phyloP scores from a whole-genome alignment of 495 filamentous ascomycete genomes.

The Letharia columbiana region DNA sequence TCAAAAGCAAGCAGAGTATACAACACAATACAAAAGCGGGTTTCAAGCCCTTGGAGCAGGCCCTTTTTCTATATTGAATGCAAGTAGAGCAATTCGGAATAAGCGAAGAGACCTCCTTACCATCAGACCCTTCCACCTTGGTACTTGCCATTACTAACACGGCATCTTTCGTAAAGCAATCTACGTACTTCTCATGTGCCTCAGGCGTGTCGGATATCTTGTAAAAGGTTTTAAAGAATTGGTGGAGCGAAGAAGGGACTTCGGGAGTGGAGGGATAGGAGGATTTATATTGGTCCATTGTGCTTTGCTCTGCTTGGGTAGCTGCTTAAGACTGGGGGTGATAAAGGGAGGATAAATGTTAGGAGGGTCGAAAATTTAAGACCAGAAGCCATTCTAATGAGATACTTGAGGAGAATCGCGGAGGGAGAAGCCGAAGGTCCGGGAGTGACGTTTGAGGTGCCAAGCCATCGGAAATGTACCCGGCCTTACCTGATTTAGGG shows the following conservation, averaged over 20 bases:
- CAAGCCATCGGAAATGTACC: too few relatives aligned
- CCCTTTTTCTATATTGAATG: neutral
- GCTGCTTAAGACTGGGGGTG: too few relatives aligned
- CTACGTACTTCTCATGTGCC: constrained; percentile 47
- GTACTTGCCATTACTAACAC: constrained; percentile 51
- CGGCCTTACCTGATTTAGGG: too few relatives aligned
- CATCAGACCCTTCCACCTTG: constrained; percentile 34
- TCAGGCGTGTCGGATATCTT: constrained; percentile 47
- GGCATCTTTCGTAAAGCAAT: constrained; percentile 47
- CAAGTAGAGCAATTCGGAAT: neutral
- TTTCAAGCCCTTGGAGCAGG: neutral
- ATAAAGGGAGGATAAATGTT: too few relatives aligned
- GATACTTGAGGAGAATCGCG: too few relatives aligned
- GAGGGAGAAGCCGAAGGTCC: too few relatives aligned
- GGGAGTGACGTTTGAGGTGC: too few relatives aligned
- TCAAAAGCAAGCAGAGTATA: neutral
- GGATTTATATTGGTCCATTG: neutral
- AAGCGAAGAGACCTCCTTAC: neutral
- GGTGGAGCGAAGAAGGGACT: neutral
- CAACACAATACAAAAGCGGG: neutral
- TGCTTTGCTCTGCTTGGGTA: neutral
- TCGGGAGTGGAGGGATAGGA: neutral
- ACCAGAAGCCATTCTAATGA: too few relatives aligned
- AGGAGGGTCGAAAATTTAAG: too few relatives aligned
- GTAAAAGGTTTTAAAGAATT: constrained; percentile 44